These are phyloP conservation scores for Sporothrix brasiliensis DNA, from an alignment of 2,329 filamentous ascomycete species.

Conservation along the genomic window DNA sequence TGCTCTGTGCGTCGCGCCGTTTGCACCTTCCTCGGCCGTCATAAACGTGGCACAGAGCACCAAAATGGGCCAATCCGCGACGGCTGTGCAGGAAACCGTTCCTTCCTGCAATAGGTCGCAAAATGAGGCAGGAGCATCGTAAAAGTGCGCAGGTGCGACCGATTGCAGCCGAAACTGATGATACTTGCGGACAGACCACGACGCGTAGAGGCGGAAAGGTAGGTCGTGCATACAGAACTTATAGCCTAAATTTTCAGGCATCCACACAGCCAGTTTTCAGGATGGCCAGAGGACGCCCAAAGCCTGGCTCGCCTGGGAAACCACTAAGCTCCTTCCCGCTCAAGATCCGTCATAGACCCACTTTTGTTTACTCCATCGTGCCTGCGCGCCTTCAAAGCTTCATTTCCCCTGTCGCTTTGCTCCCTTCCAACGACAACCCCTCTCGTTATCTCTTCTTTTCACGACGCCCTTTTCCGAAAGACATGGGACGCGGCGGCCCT, in stretches of 20 bases:
- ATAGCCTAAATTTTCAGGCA: conserved; percentile 16
- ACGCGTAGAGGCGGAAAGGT: too few relatives aligned
- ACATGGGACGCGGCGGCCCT: conserved; percentile 21
- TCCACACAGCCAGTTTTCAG: background rate
- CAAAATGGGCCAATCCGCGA: background rate
- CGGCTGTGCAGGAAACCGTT: background rate
- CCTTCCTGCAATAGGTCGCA: background rate
- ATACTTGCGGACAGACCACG: background rate
- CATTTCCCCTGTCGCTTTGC: conserved; percentile 19
- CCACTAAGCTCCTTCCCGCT: conserved; percentile 10
- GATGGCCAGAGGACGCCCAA: background rate
- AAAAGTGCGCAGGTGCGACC: conserved; percentile 3
- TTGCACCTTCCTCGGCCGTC: background rate
- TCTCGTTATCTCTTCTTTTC: too few relatives aligned
- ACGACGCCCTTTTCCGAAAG: background rate
- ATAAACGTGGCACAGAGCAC: background rate
- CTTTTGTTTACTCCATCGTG: conserved; percentile 22
- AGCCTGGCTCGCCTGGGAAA: too few relatives aligned
- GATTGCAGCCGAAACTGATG: background rate
- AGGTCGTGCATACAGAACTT: too few relatives aligned
- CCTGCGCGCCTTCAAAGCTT: conserved; percentile 23
- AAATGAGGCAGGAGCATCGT: background rate
- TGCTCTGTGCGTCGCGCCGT: background rate
- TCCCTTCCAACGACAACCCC: background rate
- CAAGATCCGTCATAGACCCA: conserved; percentile 27